Evolutionary conservation across 1,139 yeast species (phyloP).

Genomic region (Pichia cactophila): DNA sequence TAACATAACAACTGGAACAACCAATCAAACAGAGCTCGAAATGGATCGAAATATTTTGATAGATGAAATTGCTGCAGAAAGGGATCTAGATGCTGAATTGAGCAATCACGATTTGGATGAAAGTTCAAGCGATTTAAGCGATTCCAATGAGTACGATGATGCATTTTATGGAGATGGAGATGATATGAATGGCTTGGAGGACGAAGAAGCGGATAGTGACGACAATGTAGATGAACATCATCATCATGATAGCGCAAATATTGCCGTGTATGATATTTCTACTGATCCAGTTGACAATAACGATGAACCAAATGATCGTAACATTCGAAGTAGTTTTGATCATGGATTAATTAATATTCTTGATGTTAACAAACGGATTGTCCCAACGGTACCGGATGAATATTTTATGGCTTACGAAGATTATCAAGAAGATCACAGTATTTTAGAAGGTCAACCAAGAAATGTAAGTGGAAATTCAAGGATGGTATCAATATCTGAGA

Average conservation of each 20-base stretch:
- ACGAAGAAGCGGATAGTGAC: background rate
- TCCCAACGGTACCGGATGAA: constrained; percentile 4
- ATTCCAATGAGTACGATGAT: constrained; percentile 11
- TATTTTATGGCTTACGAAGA: constrained; percentile 51
- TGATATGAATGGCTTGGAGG: constrained; percentile 13
- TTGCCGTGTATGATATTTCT: background rate
- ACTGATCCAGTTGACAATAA: background rate
- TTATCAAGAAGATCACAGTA: constrained; percentile 47
- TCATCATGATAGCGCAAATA: constrained; percentile 5
- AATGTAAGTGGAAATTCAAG: constrained; percentile 1
- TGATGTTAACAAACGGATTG: background rate
- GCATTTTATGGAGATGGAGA: constrained; percentile 22
- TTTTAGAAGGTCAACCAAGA: constrained; percentile 17
- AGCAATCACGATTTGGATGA: constrained; percentile 34
- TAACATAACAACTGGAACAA: background rate
- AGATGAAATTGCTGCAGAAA: constrained; percentile 6
- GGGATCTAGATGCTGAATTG: constrained; percentile 43
- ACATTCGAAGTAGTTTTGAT: constrained; percentile 8
- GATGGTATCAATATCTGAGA: constrained; percentile 8
- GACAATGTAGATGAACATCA: constrained; percentile 3
- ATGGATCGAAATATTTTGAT: constrained; percentile 4
- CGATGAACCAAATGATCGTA: background rate
- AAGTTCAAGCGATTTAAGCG: constrained; percentile 22
- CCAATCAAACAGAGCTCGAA: background rate
- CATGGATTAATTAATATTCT: background rate